Evolutionary conservation across 2,329 filamentous ascomycete genomes (phyloP).

Genomic region (Stagonosporopsis chrysanthemi): DNA sequence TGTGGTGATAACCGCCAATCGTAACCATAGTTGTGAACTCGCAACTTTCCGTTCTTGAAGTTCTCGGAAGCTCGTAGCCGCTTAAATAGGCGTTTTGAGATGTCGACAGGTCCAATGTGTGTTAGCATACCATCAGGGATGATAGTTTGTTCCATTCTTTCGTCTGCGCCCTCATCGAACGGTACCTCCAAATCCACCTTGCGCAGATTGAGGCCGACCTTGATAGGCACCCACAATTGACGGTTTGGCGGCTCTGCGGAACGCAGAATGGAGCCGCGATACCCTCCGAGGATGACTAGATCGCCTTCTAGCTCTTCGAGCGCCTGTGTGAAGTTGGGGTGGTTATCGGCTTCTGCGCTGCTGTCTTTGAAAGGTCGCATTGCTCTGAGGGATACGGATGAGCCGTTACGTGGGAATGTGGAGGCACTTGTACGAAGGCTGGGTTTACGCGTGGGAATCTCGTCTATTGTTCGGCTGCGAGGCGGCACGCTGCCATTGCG

Average conservation of each 20-base stretch:
- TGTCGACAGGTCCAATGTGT: slow-evolving; percentile 90
- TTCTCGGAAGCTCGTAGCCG: slow-evolving; percentile 78
- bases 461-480: slow-evolving; percentile 24
- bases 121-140: slow-evolving; percentile 88
- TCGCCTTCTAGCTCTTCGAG: slow-evolving; percentile 80
- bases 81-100: slow-evolving; percentile 82
- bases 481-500: slow-evolving; percentile 25
- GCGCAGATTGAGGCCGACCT: slow-evolving; percentile 87
- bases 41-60: slow-evolving; percentile 71
- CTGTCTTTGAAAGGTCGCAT: slow-evolving; percentile 24
- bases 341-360: slow-evolving; percentile 46
- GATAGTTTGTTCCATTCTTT: slow-evolving; percentile 81
- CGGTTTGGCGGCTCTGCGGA: slow-evolving; percentile 82
- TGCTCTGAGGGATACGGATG: slow-evolving; percentile 21
- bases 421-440: slow-evolving; percentile 30
- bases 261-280: slow-evolving; percentile 86
- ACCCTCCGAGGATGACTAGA: slow-evolving; percentile 86
- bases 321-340: slow-evolving; percentile 62
- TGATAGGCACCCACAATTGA: slow-evolving; percentile 94
- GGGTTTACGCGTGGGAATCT: slow-evolving; percentile 22
- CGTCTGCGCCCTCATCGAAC: slow-evolving; percentile 80
- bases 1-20: slow-evolving; percentile 91
- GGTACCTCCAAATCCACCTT: slow-evolving; percentile 93
- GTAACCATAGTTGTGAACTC: slow-evolving; percentile 91
- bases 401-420: slow-evolving; percentile 22